phyloP scores from a whole-genome alignment of 73 alveolate species.

The Uronychia binucleata region DNA sequence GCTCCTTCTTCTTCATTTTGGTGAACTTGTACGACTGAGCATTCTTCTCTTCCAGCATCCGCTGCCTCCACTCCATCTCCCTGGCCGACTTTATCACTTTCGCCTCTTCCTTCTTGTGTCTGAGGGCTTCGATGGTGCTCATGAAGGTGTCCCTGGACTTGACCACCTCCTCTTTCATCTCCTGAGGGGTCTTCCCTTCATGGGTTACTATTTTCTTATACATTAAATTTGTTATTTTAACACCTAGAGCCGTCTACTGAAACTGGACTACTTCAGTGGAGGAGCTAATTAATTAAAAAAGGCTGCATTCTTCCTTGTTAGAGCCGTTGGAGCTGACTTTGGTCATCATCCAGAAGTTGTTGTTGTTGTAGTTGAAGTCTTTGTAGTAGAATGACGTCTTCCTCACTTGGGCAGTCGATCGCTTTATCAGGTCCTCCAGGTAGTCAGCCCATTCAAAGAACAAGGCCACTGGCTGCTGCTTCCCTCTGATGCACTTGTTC shows the following conservation, averaged over 20 bases:
- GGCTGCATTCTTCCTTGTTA: neutral
- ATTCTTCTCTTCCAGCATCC: neutral
- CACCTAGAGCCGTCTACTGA: no score
- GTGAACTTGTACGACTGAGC: neutral
- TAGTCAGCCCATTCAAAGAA: conserved; percentile 54
- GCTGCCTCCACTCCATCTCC: neutral
- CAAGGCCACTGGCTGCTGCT: conserved; percentile 48
- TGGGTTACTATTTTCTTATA: neutral
- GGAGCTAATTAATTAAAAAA: neutral
- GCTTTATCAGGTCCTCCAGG: conserved; percentile 4
- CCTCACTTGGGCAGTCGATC: neutral
- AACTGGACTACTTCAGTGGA: no score
- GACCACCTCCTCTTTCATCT: neutral
- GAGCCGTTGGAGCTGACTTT: neutral
- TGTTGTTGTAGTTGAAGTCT: neutral
- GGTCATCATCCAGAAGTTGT: neutral
- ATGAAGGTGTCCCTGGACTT: neutral
- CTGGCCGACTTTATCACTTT: neutral
- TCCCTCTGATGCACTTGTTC: conserved; percentile 45
- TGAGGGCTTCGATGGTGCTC: neutral
- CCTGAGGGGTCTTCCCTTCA: neutral
- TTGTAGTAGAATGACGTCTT: neutral
- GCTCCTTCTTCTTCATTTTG: neutral
- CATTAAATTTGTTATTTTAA: neutral
- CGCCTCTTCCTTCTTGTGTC: neutral